Base-by-base conservation (phyloP, 2,329 filamentous ascomycete species). In the Nakataea oryzae region DNA sequence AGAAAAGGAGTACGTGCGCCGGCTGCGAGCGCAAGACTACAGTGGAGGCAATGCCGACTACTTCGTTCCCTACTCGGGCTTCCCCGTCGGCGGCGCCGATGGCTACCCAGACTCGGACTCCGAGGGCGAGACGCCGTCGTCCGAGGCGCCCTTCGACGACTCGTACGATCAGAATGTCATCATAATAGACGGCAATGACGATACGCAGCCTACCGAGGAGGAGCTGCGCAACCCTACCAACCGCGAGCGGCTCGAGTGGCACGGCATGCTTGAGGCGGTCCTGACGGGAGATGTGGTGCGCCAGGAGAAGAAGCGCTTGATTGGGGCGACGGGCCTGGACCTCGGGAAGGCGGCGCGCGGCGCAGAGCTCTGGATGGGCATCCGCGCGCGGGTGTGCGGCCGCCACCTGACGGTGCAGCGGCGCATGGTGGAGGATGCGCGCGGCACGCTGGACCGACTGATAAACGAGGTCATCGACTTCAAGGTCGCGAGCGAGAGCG, bases 281-380 rank as follows among this genome's bases (percentile, higher is more conserved):
- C 78, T 99, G 67, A 97, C 93, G 1, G 95, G 95, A 66, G 95
- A 99, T 73, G 95, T 99, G 11, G 93, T 99, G 63, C 91, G 91
- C 69, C 95, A 99, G 74, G 95, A 99, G 77, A 99, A 99, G 81
- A 96, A 96, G 74, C 86, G 95, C 57, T 75, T 99, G 70, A 95
- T 96, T 67, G 93, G 91, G 57, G 88, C 90, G 4, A 79, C 81
- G 14, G 85, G 87, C 61, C 79, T 81, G 67, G 77, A 82, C 64
- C 72, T 77, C 11, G 81, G 80, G 62, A 83, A 83, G 66, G 80
- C 83, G 59, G 89, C 91, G 57, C 86, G 92, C 66, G 89, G 89
- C 70, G 84, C 85, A 34, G 89, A 90, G 71, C 81, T 97, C 26
- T 99, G 95, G 93, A 78, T 97, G 57, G 93, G 92, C 9, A 84